Percentiles rank a stretch among this genome's conserved stretches.
phyloP scores from a whole-genome alignment of 2,329 filamentous ascomycete genomes.

The Bipolaris victoriae region DNA sequence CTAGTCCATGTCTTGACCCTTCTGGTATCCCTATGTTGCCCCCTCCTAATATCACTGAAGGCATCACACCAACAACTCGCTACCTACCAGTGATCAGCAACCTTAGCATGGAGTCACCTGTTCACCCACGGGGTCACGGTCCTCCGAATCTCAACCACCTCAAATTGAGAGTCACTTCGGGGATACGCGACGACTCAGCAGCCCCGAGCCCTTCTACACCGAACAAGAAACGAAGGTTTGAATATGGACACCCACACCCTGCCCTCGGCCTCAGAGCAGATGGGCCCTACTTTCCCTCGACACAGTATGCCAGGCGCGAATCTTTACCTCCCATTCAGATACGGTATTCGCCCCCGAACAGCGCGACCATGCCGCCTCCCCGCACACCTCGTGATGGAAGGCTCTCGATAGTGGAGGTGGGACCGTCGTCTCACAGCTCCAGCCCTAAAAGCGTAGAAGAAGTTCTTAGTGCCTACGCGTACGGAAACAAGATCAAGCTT shows the following conservation, averaged over 20 bases:
- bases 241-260: constrained; percentile 46
- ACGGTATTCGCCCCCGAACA: constrained; percentile 41
- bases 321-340: constrained; percentile 45
- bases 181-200: constrained; percentile 30
- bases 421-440: constrained; percentile 1
- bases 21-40: constrained; percentile 48
- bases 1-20: constrained; percentile 61
- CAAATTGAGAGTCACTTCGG: constrained; percentile 31
- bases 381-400: constrained; percentile 40
- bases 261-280: constrained; percentile 63
- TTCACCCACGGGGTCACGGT: constrained; percentile 31
- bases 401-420: constrained; percentile 20
- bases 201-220: constrained; percentile 44
- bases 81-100: constrained; percentile 50
- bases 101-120: constrained; percentile 49
- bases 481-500: constrained; percentile 76
- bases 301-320: constrained; percentile 34
- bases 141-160: constrained; percentile 36
- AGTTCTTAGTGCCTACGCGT: constrained; percentile 77
- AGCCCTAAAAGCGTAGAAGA: constrained; percentile 63
- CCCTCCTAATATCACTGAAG: constrained; percentile 46
- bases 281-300: constrained; percentile 51
- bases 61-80: constrained; percentile 41
- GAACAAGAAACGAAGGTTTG: constrained; percentile 45
- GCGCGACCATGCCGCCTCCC: constrained; percentile 41